Conservation (phyloP, 2,329 filamentous ascomycete genomes). For the Trichophyton benhamiae region DNA sequence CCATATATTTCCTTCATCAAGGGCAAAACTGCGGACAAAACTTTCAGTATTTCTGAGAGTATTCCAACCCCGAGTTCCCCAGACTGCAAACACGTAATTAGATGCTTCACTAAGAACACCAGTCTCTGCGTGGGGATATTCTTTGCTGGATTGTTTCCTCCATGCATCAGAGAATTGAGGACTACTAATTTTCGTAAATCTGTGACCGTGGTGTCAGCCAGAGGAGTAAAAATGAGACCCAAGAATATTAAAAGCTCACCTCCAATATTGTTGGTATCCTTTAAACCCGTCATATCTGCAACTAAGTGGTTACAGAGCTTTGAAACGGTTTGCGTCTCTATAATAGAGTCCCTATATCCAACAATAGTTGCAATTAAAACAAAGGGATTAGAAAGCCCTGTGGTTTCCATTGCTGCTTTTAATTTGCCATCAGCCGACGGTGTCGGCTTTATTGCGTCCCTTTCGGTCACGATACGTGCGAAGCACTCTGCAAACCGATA, state of each 20-base stretch:
- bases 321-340: slow-evolving; percentile 36
- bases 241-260: slow-evolving; percentile 23
- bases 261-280: slow-evolving; percentile 32
- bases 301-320: slow-evolving; percentile 49
- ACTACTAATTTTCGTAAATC: slow-evolving; percentile 40
- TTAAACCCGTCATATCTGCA: slow-evolving; percentile 46
- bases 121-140: slow-evolving; percentile 48
- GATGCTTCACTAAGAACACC: slow-evolving; percentile 69
- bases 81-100: slow-evolving; percentile 59
- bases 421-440: slow-evolving; percentile 23
- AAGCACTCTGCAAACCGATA: slow-evolving; percentile 33
- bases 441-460: slow-evolving; percentile 17
- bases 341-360: slow-evolving; percentile 38
- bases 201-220: slow-evolving; percentile 17
- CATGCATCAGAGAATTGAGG: slow-evolving; percentile 43
- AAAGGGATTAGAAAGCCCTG: slow-evolving; percentile 33
- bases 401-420: slow-evolving; percentile 25
- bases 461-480: slow-evolving; percentile 27
- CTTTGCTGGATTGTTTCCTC: slow-evolving; percentile 37
- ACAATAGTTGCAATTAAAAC: slow-evolving; percentile 37
- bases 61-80: slow-evolving; percentile 36
- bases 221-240: background rate
- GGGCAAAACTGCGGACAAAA: slow-evolving; percentile 50
- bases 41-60: slow-evolving; percentile 30
- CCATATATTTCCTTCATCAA: slow-evolving; percentile 74